Base-by-base conservation (phyloP, 108 stramenopile species). In the Asterionellopsis glacialis region DNA sequence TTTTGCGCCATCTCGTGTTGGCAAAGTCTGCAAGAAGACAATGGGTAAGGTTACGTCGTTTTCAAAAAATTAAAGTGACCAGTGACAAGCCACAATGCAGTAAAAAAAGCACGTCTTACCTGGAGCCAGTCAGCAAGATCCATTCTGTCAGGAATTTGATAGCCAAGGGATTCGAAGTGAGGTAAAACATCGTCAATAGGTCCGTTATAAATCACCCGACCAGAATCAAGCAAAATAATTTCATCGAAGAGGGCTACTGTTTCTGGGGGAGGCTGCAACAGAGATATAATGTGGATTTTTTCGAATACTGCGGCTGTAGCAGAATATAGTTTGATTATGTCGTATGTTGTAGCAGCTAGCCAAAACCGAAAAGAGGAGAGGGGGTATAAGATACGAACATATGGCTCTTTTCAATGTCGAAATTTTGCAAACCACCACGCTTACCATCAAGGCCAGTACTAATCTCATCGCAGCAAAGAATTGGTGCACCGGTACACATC, bases 191-290 rank as follows among this genome's bases (percentile, higher is more conserved):
- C 57, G 27, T 82, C 86, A 22, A 91, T 74, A 10, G 84, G 86
- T 9, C 95, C 96, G n/a, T 82, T 76, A 63, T 88, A 93, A 25
- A 96, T 75, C 23, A 94, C 62, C 26, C 61, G 75, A 26, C 96
- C 96, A 24, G 85, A 65, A 63, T 82, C 79, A 21, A 97, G 61
- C 51, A 97, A 60, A 14, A 94, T 83, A 11, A 96, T 39, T 41
- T 95, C 85, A 61, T 96, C 95, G 68, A 97, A 97, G 39, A 92
- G 70, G 21, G 87, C 88, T 27, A 91, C 91, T n/a, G 89, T 90
- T 75, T 96, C 94, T 1, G 91, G 94, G 0, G 93, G 84, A 19
- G 95, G 94, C 59, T 95, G 94, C 7, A 94, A 77, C 38, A 96
- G 83, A 1, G 85, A 76, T 11, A 93, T 69, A 14, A 95, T 69